Base-by-base conservation (phyloP, 2,329 filamentous ascomycete species). In the Fusarium poae region DNA sequence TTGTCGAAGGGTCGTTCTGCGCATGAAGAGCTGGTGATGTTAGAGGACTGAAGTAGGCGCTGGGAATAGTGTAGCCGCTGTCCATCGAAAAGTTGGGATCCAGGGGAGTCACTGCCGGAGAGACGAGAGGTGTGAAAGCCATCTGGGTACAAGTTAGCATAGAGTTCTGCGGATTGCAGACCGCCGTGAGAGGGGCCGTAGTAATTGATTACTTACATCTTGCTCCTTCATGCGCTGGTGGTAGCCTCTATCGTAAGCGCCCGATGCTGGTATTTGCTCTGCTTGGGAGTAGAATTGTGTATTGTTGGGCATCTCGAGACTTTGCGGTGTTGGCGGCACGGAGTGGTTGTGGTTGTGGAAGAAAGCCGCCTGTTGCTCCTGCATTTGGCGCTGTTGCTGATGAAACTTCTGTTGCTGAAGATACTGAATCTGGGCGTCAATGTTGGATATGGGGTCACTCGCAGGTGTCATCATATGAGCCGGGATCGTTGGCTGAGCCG, bases 21-120 rank as follows among this genome's bases (percentile, higher is more conserved):
- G 92, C 91, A 77, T 92, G 90, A 20, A 96, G 82, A 5, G 92
- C 92, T 2, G 92, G 92, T 18, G 92, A 96, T 7, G 91, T 94
- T 49, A 96, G 83, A 12, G 92, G 92, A 75, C 92, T 96, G 77
- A 96, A 94, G 79, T 94, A 95, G 34, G 91, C 87, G 35, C 87
- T 87, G 0, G 91, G 89, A 5, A 92, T 84, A 8, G 86, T 85
- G 72, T 88, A 92, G 48, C 82, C 81, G 32, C 79, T 80, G 25
- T 89, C 86, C 62, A 87, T 81, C 45, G 85, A 83, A 75, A 92
- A 93, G 68, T 90, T 88, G 42, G 87, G 84, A 74, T 94, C 92
- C 51, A 94, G 84, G 23, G 92, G 92, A 3, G 92, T 94, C 43
- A 95, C 92, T 6, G 92, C 92, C n/a, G 92, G 92, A 20, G 92